Base-by-base conservation (phyloP, 345 rosid species). In the Litchi chinensis region DNA sequence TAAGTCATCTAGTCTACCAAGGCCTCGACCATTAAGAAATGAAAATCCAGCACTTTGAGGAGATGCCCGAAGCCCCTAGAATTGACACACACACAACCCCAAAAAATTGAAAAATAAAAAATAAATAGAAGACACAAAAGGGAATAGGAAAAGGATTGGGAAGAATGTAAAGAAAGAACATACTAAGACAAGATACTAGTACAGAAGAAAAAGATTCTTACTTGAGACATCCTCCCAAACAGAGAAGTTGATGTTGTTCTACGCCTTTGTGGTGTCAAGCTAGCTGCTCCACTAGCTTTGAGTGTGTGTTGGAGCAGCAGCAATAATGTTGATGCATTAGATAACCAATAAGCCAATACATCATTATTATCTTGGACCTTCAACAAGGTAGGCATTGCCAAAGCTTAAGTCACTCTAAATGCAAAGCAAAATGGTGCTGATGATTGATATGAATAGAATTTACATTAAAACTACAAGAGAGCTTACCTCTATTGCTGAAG, bases 181-280 rank as follows among this genome's bases (percentile, higher is more conserved):
- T 64, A 60, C 24, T 37, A 56, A 32, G n/a, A 80, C 10, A 84
- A 75, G 28, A 16, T 28, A 62, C 64, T 41, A 62, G 28, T 22
- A 66, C 16, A 65, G 41, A 37, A 32, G 13, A 62, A 80, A 54
- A 66, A 48, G 84, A 79, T 80, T 76, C 87, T 84, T 89, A 96
- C 99, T 79, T 91, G 95, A 81, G 99, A 92, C 99, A 96, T 96
- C 85, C 99, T 91, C 79, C 98, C 98, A 83, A 96, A 94, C 64
- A 96, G 92, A 75, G 99, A 92, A 59, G 95, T 87, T 69, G 98
- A 94, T 66, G 97, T 10, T 67, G 97, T 87, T 84, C 99, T 90
- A 75, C 99, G 91, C 67, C 99, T 86, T 82, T 96, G 99, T 19
- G 99, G 99, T 57, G 99, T 93, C 84, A 94, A 85, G 87, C 92